Base-by-base conservation (phyloP, 257 asterid genomes). In the Fraxinus cuspidata region DNA sequence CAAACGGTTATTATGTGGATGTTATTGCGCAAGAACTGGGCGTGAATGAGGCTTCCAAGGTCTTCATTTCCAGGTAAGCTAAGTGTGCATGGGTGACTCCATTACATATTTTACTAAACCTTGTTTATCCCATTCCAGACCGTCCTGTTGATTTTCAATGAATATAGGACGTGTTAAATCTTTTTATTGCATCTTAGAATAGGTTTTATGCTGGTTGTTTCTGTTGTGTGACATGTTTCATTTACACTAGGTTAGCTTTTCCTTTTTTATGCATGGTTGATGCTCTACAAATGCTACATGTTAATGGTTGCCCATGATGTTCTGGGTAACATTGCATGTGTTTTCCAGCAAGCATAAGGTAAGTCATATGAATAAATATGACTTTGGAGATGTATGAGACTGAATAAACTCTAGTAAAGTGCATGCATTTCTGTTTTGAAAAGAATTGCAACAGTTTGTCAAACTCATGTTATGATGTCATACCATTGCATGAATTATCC, bases 11-110 rank as follows among this genome's bases (percentile, higher is more conserved):
- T 90, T 95, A 93, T 87, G 91, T 93, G 68, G 99, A 95, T 85
- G 89, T 77, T 69, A 86, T 95, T 84, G 97, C 97, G 23, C 71
- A 74, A 60, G 89, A 85, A 85, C 83, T 95, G 38, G 92, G 90
- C 32, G 31, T 84, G 56, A 37, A 72, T 0, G 96, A 88, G 80
- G 98, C 97, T 83, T 89, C 99, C 42, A 83, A 86, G 84, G 83
- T 93, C 85, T 80, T 90, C 75, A 82, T 93, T 79, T 90, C 99
- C 82, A 91, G 94, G 99, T 93, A 86, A 89, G 77, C 44, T 74
- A 18, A 25, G 79, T 27, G 23, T 42, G 7, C 28, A 16, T 56
- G 34, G 35, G 40, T 9, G 4, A 28, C 21, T 35, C 18, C 51
- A 47, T 71, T 79, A 58, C 56, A 27, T 58, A 13, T 47, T 38